These are phyloP conservation scores for Penicillium expansum DNA, from an alignment of 2,329 filamentous ascomycete genomes.

Conservation along the genomic window DNA sequence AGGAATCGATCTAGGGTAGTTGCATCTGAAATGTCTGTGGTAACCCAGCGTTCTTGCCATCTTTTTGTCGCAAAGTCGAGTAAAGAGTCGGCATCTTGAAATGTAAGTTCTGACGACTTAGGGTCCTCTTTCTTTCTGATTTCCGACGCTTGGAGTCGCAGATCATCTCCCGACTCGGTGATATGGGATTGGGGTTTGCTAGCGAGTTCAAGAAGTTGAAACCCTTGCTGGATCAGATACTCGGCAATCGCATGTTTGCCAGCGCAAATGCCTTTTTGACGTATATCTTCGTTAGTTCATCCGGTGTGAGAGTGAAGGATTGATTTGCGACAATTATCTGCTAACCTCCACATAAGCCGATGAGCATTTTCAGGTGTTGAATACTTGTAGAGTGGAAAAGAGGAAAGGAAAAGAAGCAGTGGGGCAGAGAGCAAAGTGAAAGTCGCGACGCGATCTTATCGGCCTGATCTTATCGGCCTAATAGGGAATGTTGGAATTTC, in stretches of 20 bases:
- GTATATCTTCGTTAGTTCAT: slow-evolving; percentile 15
- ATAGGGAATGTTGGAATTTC: background rate
- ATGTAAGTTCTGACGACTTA: slow-evolving; percentile 39
- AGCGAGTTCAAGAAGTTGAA: slow-evolving; percentile 67
- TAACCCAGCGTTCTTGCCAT: slow-evolving; percentile 84
- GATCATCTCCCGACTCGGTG: slow-evolving; percentile 27
- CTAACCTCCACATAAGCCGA: slow-evolving; percentile 52
- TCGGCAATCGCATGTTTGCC: slow-evolving; percentile 88
- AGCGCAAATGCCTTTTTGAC: slow-evolving; percentile 72
- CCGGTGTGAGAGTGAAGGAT: background rate
- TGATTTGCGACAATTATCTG: slow-evolving; percentile 5
- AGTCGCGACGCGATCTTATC: slow-evolving; percentile 8
- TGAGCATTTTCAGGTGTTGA: slow-evolving; percentile 42
- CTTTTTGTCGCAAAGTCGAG: slow-evolving; percentile 80
- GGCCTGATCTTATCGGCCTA: background rate
- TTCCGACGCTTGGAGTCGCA: slow-evolving; percentile 28
- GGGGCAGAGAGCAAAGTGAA: slow-evolving; percentile 1
- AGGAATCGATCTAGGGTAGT: slow-evolving; percentile 69
- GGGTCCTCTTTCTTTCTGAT: slow-evolving; percentile 16
- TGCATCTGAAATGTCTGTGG: slow-evolving; percentile 75
- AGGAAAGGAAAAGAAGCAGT: slow-evolving; percentile 1
- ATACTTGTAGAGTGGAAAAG: background rate
- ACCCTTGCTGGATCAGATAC: slow-evolving; percentile 80
- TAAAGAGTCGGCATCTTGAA: slow-evolving; percentile 64
- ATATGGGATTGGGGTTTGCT: slow-evolving; percentile 24